Evolutionary conservation across 2,329 filamentous ascomycete genomes (phyloP), one percentile per base, ranked within the genome.

Genomic region (Capronia coronata): DNA sequence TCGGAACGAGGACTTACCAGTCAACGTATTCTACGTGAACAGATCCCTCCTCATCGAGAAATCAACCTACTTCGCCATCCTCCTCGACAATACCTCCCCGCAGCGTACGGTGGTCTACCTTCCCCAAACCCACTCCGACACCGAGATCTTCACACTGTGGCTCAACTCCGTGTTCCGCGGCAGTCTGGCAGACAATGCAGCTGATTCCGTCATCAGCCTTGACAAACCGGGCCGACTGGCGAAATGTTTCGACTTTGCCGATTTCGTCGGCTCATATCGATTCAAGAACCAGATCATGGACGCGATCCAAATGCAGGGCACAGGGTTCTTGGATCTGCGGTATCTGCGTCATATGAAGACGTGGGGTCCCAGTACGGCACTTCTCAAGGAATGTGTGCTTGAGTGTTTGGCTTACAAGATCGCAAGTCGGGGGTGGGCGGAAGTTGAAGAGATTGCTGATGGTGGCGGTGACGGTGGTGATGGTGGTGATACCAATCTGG

Each of bases 21-120:
- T 37, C 22, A 53, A 49, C 23, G 51, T 53, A 30, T 53, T 53
- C 46, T 46, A 53, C 14, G 39, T 53, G 23, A 43, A 43, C 51
- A 43, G 30, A 14, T 43, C 42, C 6, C 45, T 53, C 14, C 34
- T 53, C 5, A 11, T 43, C n/a, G 41, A 49, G 25, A 46, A 49
- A 16, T 49, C 51, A 1, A 34, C 18, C 7, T 47, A 43, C 46
- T 53, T 49, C 27, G 43, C 38, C 42, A 49, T 39, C 29, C 32
- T 52, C 13, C 38, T 49, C 25, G 46, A 52, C 32, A n/a, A n/a
- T n/a, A 37, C 29, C 16, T 18, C 49, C 19, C 45, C 46, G 7
- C 34, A 38, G 6, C 40, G 34, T 4, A 29, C 23, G 22, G 46
- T 45, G 1, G 38, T 46, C 29, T 32, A 30, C 27, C 42, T 49